phyloP scores from a whole-genome alignment of 1,284 basidiomycete species.

The Sphagnurus paluster region DNA sequence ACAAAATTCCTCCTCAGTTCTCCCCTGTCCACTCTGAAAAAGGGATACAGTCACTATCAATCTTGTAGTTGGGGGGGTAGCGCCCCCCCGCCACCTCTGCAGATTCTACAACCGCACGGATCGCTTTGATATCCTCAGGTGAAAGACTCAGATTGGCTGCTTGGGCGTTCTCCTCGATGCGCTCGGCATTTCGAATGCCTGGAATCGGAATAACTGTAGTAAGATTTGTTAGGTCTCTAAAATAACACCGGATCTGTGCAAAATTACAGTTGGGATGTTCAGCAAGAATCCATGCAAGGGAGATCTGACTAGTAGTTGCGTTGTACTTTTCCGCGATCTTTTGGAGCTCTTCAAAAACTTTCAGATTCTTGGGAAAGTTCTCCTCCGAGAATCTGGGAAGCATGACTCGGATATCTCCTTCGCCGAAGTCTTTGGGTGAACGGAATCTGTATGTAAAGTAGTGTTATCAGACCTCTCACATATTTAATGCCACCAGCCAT shows the following conservation, averaged over 20 bases:
- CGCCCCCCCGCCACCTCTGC: constrained; percentile 25
- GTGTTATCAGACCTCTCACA: too few species aligned
- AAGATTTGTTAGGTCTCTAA: neutral
- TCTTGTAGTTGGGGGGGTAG: constrained; percentile 11
- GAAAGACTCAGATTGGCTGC: constrained; percentile 27
- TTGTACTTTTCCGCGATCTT: constrained; percentile 30
- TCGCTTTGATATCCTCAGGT: constrained; percentile 27
- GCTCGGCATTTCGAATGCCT: constrained; percentile 21
- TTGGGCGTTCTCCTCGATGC: constrained; percentile 33
- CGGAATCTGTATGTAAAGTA: constrained; percentile 18
- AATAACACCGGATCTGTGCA: too few species aligned
- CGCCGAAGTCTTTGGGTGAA: constrained; percentile 24
- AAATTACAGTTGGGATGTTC: constrained; percentile 28
- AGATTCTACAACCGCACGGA: constrained; percentile 25
- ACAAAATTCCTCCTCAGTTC: too few species aligned
- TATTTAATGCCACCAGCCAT: too few species aligned
- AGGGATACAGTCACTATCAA: constrained; percentile 18
- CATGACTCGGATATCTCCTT: constrained; percentile 18
- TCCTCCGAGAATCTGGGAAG: constrained; percentile 32
- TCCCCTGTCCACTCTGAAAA: constrained; percentile 26
- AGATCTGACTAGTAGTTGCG: constrained; percentile 47
- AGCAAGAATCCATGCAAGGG: constrained; percentile 45
- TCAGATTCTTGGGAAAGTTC: constrained; percentile 47
- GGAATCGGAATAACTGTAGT: constrained; percentile 28
- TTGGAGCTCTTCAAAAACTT: constrained; percentile 34